Conservation (phyloP, 2,329 filamentous ascomycete genomes). For the Gyromitra esculenta region DNA sequence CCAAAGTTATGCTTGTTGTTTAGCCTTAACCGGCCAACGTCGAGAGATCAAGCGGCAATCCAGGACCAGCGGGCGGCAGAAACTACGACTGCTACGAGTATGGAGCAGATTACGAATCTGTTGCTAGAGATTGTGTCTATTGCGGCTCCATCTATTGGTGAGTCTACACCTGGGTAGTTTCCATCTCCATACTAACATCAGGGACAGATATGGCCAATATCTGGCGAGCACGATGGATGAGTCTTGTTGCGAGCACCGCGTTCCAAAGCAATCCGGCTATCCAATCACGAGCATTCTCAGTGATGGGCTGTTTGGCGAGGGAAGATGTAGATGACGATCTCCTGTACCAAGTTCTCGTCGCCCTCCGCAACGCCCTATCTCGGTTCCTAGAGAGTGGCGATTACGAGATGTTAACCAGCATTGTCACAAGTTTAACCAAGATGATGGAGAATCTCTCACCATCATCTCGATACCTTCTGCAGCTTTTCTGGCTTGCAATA, state of each 20-base stretch:
- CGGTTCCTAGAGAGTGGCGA: constrained; percentile 72
- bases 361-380: constrained; percentile 72
- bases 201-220: constrained; percentile 70
- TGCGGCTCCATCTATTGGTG: constrained; percentile 68
- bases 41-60: constrained; percentile 55
- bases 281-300: constrained; percentile 74
- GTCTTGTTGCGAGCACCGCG: constrained; percentile 75
- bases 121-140: constrained; percentile 72
- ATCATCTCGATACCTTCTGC: constrained; percentile 73
- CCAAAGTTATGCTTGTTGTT: constrained; percentile 69
- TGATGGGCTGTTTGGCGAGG: constrained; percentile 76
- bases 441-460: constrained; percentile 76
- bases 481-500: constrained; percentile 76
- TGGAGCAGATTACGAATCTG: constrained; percentile 70
- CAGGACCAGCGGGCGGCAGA: constrained; percentile 56
- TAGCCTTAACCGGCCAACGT: constrained; percentile 60
- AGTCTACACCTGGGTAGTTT: neutral
- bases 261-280: constrained; percentile 78
- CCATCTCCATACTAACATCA: constrained; percentile 5
- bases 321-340: constrained; percentile 77
- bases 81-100: constrained; percentile 59
- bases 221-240: constrained; percentile 79
- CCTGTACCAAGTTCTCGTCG: constrained; percentile 75
- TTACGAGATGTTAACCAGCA: constrained; percentile 74
- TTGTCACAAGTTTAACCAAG: constrained; percentile 73